Evolutionary conservation across 2,329 filamentous ascomycete genomes (phyloP), one percentile per base, ranked within the genome.

Genomic region (Fusarium sp.): DNA sequence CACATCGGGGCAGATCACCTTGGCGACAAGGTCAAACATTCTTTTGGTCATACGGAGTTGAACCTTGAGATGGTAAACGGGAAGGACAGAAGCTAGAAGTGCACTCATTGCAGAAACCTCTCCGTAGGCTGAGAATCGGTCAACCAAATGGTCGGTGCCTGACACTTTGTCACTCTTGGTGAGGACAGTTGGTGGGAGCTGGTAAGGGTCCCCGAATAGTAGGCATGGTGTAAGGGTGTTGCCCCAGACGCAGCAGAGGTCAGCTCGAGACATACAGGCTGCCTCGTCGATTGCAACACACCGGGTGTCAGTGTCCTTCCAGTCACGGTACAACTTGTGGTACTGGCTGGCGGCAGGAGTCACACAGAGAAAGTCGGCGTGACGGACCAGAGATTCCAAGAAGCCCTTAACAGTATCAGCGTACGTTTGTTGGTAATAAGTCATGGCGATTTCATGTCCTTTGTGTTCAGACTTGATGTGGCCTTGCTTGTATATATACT

Each of bases 241-340:
- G 16, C 34, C 16, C 16, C 34, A n/a, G 34, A 38, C 1, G 34
- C 34, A n/a, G 9, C 34, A 38, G 18, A 38, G 34, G 16, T 6
- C 34, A 38, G 0, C 34, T n/a, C 16, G 1, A n/a, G 34, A 38
- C 9, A 38, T n/a, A 38, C 9, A n/a, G 5, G 5, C 16, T 38
- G 34, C 34, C 16, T 38, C 16, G 3, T 38, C 16, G 34, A 4
- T 38, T 0, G 9, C 2, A 18, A 46, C 22, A 4, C 16, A 11
- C 11, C 16, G 44, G 16, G 8, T 2, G 12, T n/a, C n/a, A n/a
- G 18, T n/a, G n/a, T 0, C 25, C 8, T 9, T 20, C 0, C 11
- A n/a, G 18, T 15, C 12, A 16, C 10, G 44, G 16, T 46, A 46
- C 15, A 8, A 13, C 18, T 27, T n/a, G 13, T 15, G 18, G 25